phyloP scores from a whole-genome alignment of 2,329 filamentous ascomycete genomes.

The Onygenales sp. region DNA sequence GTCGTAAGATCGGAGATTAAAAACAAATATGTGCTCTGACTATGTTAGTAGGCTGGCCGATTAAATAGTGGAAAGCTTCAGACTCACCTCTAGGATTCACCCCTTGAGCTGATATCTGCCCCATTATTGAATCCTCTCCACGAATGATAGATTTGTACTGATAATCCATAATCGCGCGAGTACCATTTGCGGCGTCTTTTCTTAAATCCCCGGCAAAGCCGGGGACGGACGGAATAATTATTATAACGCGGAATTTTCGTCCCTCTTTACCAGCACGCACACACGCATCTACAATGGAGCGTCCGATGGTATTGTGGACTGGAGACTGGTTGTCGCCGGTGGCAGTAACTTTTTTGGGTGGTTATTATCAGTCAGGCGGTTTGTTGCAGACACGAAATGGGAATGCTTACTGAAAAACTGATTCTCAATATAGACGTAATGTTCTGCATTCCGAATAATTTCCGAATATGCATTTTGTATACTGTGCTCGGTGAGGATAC shows the following conservation, averaged over 20 bases:
- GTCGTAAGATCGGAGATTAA: conserved; percentile 90
- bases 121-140: conserved; percentile 83
- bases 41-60: neutral
- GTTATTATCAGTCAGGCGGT: neutral
- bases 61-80: neutral
- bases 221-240: conserved; percentile 80
- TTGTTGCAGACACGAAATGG: neutral
- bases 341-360: conserved; percentile 52
- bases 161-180: conserved; percentile 93
- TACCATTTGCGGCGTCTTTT: conserved; percentile 72
- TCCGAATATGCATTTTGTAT: conserved; percentile 80
- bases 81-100: conserved; percentile 54
- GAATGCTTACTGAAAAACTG: conserved; percentile 74
- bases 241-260: conserved; percentile 81
- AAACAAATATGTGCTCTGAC: conserved; percentile 74
- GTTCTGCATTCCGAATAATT: conserved; percentile 74
- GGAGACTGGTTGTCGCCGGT: conserved; percentile 78
- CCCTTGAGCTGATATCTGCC: conserved; percentile 60
- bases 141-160: conserved; percentile 93
- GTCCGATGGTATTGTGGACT: conserved; percentile 77
- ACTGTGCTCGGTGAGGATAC: conserved; percentile 57
- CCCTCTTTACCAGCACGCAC: conserved; percentile 69
- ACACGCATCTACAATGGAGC: conserved; percentile 81
- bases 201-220: conserved; percentile 87
- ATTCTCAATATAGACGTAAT: conserved; percentile 95